These are phyloP conservation scores for Fusarium sp. DNA, from an alignment of 2,329 filamentous ascomycete genomes.

Conservation along the genomic window DNA sequence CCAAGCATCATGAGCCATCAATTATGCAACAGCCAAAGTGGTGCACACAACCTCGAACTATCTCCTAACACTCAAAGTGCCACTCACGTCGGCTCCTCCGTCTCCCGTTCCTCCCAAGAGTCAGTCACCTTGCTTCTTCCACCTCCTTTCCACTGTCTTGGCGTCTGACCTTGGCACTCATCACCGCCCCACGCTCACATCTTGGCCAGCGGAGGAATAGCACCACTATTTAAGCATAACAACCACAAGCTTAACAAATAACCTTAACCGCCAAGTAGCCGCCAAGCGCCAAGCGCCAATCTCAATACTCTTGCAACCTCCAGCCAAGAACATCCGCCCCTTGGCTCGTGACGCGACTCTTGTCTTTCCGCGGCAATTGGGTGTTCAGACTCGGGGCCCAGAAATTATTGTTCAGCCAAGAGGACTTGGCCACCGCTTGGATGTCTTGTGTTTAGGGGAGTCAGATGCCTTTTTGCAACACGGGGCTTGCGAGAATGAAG, in stretches of 20 bases:
- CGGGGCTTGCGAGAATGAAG: conserved; percentile 8
- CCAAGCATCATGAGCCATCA: no score
- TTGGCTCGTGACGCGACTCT: conserved; percentile 2
- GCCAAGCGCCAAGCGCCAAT: conserved; percentile 41
- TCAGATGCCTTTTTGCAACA: background rate
- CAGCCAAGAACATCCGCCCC: conserved; percentile 20
- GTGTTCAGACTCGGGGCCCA: background rate
- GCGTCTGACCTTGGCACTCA: conserved; percentile 6
- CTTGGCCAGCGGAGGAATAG: conserved; percentile 28
- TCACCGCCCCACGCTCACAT: conserved; percentile 15
- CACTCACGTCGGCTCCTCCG: background rate
- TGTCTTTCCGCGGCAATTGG: background rate
- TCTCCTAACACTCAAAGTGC: background rate
- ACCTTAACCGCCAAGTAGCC: conserved; percentile 37
- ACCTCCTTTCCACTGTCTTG: background rate
- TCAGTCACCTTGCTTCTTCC: background rate
- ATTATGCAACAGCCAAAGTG: no score
- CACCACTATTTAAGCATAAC: conserved; percentile 28
- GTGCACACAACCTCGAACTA: no score
- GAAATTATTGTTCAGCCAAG: conserved; percentile 24
- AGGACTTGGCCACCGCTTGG: conserved; percentile 11
- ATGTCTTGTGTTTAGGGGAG: background rate
- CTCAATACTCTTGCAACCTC: conserved; percentile 8
- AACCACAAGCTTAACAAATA: conserved; percentile 25
- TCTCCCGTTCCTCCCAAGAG: background rate